Evolutionary conservation across 768 basidiomycete genomes (phyloP).

Genomic region (Termitomyces sp.): DNA sequence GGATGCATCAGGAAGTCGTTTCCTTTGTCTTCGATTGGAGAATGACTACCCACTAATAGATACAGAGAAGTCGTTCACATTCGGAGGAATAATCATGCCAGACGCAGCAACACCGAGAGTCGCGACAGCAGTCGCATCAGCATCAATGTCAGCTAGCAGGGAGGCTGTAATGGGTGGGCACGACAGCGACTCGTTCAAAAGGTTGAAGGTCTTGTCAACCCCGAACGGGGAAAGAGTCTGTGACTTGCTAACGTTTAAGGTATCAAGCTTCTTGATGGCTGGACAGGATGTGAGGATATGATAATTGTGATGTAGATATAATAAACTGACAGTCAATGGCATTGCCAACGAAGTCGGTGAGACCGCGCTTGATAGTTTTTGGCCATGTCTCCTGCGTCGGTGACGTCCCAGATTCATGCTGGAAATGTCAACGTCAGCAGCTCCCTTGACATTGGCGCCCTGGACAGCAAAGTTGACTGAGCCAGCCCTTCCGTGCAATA

Average conservation of each 20-base stretch:
- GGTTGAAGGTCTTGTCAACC: conserved; percentile 24
- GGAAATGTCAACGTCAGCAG: conserved; percentile 18
- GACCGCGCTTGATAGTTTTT: conserved; percentile 17
- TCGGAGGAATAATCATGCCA: conserved; percentile 17
- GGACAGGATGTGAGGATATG: neutral
- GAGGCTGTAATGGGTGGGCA: conserved; percentile 18
- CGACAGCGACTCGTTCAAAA: conserved; percentile 19
- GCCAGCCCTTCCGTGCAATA: conserved; percentile 14
- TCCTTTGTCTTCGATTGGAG: neutral
- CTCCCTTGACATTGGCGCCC: conserved; percentile 26
- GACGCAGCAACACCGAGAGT: conserved; percentile 21
- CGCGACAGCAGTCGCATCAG: conserved; percentile 22
- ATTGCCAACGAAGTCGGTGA: conserved; percentile 22
- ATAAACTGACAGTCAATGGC: conserved; percentile 21
- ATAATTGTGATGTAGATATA: neutral
- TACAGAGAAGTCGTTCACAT: conserved; percentile 27
- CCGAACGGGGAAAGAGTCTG: conserved; percentile 25
- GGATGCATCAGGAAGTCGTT: neutral
- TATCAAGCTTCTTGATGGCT: conserved; percentile 22
- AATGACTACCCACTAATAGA: conserved; percentile 23
- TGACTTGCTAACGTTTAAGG: conserved; percentile 26
- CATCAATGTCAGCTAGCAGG: conserved; percentile 14
- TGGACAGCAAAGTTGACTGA: conserved; percentile 28
- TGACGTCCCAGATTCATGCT: too few species aligned
- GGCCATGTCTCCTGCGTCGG: too few species aligned